These are phyloP conservation scores for Ophiocordyceps robertsii DNA, from an alignment of 2,329 filamentous ascomycete species.

Conservation along the genomic window DNA sequence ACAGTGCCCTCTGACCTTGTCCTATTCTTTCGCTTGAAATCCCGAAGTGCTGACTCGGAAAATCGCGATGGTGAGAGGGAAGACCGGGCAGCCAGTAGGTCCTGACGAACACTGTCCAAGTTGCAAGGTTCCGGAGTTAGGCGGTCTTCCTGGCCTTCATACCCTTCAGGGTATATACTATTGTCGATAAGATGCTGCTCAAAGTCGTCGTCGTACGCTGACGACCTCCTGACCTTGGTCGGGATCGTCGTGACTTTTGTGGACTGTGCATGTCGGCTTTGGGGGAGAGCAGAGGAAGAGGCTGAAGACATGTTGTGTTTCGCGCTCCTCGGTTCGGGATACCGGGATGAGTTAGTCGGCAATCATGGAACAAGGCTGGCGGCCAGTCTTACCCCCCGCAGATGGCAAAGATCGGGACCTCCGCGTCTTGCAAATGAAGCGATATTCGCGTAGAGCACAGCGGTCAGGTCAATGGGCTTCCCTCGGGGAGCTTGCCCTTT, in stretches of 20 bases:
- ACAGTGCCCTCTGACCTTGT: not conserved
- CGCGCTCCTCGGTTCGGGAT: not conserved
- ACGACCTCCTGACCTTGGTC: not conserved
- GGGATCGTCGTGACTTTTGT: not conserved
- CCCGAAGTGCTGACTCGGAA: not conserved
- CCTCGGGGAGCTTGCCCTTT: not conserved
- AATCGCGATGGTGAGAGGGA: slow-evolving; percentile 4
- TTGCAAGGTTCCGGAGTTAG: slow-evolving; percentile 1
- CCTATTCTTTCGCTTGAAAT: not conserved
- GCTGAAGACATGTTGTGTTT: not conserved
- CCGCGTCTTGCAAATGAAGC: not conserved
- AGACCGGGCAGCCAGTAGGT: not conserved
- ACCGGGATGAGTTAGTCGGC: not conserved
- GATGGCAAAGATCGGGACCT: not conserved
- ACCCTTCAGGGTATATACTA: slow-evolving; percentile 1
- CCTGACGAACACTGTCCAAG: not conserved
- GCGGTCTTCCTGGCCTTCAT: not conserved
- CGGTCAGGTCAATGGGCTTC: not conserved
- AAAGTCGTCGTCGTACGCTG: slow-evolving; percentile 4
- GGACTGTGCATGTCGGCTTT: not conserved
- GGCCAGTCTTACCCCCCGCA: not conserved
- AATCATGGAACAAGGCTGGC: not conserved
- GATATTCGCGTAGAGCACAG: not conserved
- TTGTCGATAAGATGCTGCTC: slow-evolving; percentile 4
- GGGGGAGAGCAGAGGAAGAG: not conserved